Base-by-base conservation (phyloP, 2,329 filamentous ascomycete genomes). In the Scedosporium aurantiacum region DNA sequence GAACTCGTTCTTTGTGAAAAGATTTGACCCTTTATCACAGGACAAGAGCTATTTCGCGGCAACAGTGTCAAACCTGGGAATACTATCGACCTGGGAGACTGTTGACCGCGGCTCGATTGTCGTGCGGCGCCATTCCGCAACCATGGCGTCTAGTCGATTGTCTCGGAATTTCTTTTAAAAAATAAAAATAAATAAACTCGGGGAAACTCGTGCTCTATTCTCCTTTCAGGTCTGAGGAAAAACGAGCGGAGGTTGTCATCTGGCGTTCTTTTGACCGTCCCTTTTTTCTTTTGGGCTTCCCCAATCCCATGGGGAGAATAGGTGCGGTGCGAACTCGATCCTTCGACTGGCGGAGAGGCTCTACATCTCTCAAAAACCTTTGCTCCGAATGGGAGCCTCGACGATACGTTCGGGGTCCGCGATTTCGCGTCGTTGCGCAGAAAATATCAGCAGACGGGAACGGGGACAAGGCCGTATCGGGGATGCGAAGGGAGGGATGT, bases 41-140 rank as follows among this genome's bases (percentile, higher is more conserved):
- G 23, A 27, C 23, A 54, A 54, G 18, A 37, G 32, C 32, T 37
- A 5, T 54, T 8, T 27, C 18, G 18, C 18, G 50, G 21, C 50
- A 27, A 54, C 50, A 27, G 50, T 27, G 50, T 54, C 50, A 25
- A 37, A 54, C 50, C 18, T 5, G 50, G 50, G 50, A 54, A 54
- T 54, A 54, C 18, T 23, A 54, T 54, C 50, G 23, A 54, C 50
- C 50, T 5, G 18, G 50, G 50, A 54, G 50, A 27, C 50, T 54
- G 50, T 54, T 18, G 50, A 18, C 50, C 23, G 23, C 23, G 21
- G 23, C 50, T 54, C 50, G 23, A 21, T 47, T 54, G 23, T 27
- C 50, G 23, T 54, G 50, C 50, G 50, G 50, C 50, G 50, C 50
- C 23, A 54, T 54, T 54, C 50, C 50, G 50, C 50, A 52, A 52